Evolutionary conservation across 768 basidiomycete species (phyloP), one percentile per base, ranked within the genome.

Genomic region (Agaricus bisporus): DNA sequence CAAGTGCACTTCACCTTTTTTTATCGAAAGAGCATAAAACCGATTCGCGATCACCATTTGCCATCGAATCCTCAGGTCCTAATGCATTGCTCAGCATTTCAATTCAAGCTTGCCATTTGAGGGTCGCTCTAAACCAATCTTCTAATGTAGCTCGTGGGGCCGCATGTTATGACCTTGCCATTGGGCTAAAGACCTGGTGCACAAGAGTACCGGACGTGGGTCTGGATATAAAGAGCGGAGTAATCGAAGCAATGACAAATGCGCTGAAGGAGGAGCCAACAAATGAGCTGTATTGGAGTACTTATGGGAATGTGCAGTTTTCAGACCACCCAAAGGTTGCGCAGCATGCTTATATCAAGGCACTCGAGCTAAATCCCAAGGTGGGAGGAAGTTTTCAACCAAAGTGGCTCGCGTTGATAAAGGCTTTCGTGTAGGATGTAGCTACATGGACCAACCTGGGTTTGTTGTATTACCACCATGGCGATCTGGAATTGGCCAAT

Each of bases 291-390:
- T 88, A 88, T 61, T 99, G 97, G 97, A 78, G 80, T 58, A 83
- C 89, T 1, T 69, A 98, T 26, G 97, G 89, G 0, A 80, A 85
- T 58, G 74, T 86, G 14, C 74, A 85, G 54, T 88, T 92, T 61
- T 61, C 76, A 7, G 72, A 70, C 12, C 82, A 88, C 41, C 78
- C 87, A 0, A 86, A 83, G 60, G 73, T 82, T 1, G 85, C 91
- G 2, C 95, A 99, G 67, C 93, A 98, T 70, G 88, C 91, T 4
- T 97, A 91, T 61, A 83, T 98, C 63, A 87, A 82, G 54, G 87
- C 94, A 4, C 68, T 98, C 43, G 95, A 98, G 60, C 73, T 90
- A 37, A 85, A 98, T 64, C 68, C 80, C 0, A 95, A 95, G 46
- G 53, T 48, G 11, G 2, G 38, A 14, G 25, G 76, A 91, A 11